A percentile compares a stretch with the other conserved stretches of the same genome.
These are phyloP conservation scores for Botryotinia narcissicola DNA, from an alignment of 2,329 filamentous ascomycete species.

Conservation along the genomic window DNA sequence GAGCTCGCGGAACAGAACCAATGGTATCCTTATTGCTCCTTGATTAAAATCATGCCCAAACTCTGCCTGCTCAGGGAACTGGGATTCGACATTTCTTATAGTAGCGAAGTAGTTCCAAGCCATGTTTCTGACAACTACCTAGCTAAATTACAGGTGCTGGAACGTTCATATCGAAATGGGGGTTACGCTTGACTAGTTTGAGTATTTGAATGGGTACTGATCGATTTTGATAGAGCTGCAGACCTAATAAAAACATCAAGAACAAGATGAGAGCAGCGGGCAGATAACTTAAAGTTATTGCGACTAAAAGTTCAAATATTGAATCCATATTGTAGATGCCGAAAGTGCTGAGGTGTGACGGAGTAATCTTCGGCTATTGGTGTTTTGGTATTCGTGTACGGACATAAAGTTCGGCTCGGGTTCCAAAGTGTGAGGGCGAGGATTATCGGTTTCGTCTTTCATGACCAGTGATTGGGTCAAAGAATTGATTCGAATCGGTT, in stretches of 20 bases:
- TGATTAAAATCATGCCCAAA: not conserved
- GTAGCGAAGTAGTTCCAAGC: not conserved
- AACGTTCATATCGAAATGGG: not conserved
- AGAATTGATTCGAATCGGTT: not conserved
- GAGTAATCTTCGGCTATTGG: not conserved
- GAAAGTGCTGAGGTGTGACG: not conserved
- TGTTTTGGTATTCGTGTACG: not conserved
- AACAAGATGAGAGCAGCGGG: not conserved
- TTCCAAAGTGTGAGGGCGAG: not conserved
- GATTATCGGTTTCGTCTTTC: not conserved
- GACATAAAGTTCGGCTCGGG: constrained; percentile 1
- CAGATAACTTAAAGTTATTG: not conserved
- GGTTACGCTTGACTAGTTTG: no score
- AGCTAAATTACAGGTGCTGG: not conserved
- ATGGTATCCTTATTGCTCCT: not conserved
- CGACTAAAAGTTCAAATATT: not conserved
- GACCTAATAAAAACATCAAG: no score
- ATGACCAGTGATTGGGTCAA: not conserved
- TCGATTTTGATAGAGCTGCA: not conserved
- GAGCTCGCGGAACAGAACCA: not conserved
- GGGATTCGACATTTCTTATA: not conserved
- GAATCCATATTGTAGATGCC: not conserved
- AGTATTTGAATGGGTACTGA: not conserved
- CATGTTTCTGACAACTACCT: not conserved
- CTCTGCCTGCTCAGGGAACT: not conserved